Conservation (phyloP, 352 stramenopile species). For the Saprolegnia parasitica region DNA sequence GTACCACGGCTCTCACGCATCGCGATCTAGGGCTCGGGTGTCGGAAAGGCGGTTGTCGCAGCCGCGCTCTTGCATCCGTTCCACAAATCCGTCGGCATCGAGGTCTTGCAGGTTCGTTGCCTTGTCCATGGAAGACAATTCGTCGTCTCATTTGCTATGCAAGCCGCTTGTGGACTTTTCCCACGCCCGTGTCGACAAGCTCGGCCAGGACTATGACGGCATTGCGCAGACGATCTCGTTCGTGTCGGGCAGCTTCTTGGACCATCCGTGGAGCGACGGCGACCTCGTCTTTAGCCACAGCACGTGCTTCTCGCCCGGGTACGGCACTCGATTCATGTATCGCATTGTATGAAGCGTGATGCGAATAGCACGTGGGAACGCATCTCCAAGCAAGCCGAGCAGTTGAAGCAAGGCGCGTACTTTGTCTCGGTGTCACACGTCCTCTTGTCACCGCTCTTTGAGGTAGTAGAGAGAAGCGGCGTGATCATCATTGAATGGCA, state of each 20-base stretch:
- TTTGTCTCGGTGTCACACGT: constrained; percentile 82
- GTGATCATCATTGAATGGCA: constrained; percentile 37
- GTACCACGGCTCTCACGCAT: too few species aligned
- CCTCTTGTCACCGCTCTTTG: constrained; percentile 68
- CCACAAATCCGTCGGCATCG: constrained; percentile 78
- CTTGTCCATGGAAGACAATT: neutral
- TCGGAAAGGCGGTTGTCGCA: constrained; percentile 72
- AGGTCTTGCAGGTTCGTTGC: constrained; percentile 49
- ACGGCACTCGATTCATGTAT: constrained; percentile 28
- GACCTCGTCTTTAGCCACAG: constrained; percentile 81
- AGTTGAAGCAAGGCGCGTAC: constrained; percentile 79
- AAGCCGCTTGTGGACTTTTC: constrained; percentile 69
- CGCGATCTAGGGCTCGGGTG: constrained; percentile 57
- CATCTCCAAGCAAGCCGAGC: constrained; percentile 72
- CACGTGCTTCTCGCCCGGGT: constrained; percentile 81
- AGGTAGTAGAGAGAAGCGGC: constrained; percentile 53
- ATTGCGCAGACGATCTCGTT: constrained; percentile 64
- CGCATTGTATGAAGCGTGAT: too few species aligned
- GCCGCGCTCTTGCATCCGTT: constrained; percentile 76
- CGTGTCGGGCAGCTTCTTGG: constrained; percentile 56
- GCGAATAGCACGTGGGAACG: constrained; percentile 74
- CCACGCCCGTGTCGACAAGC: constrained; percentile 58
- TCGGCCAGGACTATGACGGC: constrained; percentile 42
- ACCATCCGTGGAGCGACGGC: constrained; percentile 60
- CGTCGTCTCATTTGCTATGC: neutral